A percentile compares a stretch with the other conserved stretches of the same genome.
Evolutionary conservation across 2,329 filamentous ascomycete species (phyloP).

Genomic region (Alternaria conjuncta): DNA sequence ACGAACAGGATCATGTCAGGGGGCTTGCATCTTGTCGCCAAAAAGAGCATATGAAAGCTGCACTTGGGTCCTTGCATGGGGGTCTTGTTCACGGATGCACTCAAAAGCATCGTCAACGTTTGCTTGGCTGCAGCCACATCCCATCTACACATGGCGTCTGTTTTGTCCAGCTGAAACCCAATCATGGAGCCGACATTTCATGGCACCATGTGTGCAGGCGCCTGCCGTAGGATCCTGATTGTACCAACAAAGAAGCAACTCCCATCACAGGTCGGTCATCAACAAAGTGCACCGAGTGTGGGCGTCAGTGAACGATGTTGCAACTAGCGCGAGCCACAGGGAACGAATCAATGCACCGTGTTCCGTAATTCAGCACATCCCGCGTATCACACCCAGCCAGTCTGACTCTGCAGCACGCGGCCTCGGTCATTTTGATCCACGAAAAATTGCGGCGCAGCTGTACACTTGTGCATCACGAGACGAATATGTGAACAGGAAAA

Average conservation of each 20-base stretch:
- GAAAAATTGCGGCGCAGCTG: conserved; percentile 27
- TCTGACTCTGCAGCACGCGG: conserved; percentile 32
- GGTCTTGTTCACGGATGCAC: conserved; percentile 20
- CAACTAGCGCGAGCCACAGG: conserved; percentile 13
- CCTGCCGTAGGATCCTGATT: not conserved
- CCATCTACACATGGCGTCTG: conserved; percentile 16
- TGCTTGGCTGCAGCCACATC: conserved; percentile 31
- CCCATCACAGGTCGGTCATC: conserved; percentile 1
- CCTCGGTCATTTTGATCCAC: conserved; percentile 27
- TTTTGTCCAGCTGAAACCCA: conserved; percentile 4
- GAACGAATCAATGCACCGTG: conserved; percentile 11
- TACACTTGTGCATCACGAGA: conserved; percentile 41
- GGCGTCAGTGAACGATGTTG: conserved; percentile 11
- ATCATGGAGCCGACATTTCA: not conserved
- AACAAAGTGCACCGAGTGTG: conserved; percentile 4
- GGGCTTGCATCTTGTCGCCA: conserved; percentile 38
- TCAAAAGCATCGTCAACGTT: conserved; percentile 22
- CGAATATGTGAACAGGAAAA: conserved; percentile 16
- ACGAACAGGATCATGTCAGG: conserved; percentile 43
- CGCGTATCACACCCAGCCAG: conserved; percentile 32
- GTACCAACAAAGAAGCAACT: conserved; percentile 6
- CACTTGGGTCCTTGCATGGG: conserved; percentile 31
- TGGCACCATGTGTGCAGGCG: conserved; percentile 1
- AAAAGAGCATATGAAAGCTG: conserved; percentile 25
- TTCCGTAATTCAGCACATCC: conserved; percentile 31